Percentiles rank a stretch among this genome's conserved stretches.
Conservation (phyloP, 1,284 basidiomycete genomes). For the Somion occarium region DNA sequence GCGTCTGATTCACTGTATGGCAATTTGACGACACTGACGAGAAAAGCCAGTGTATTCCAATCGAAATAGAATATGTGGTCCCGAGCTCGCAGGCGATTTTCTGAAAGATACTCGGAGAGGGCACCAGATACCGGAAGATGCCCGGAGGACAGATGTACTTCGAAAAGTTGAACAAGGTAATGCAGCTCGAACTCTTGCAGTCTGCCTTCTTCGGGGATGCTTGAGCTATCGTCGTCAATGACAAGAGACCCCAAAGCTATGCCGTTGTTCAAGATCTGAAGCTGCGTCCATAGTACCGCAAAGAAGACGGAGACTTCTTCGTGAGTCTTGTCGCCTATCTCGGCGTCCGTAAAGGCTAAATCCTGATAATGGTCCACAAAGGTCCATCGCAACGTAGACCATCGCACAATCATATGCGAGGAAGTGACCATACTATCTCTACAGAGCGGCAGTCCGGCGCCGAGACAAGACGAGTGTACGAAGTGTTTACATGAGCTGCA, state of each 20-base stretch:
- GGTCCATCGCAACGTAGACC: conserved; percentile 43
- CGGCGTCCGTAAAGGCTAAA: conserved; percentile 37
- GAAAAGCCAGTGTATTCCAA: conserved; percentile 59
- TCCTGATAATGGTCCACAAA: conserved; percentile 50
- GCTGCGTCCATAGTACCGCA: conserved; percentile 57
- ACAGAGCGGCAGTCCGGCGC: conserved; percentile 33
- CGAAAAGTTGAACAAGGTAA: conserved; percentile 44
- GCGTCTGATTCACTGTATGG: conserved; percentile 19
- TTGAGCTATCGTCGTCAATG: conserved; percentile 33
- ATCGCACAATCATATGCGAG: conserved; percentile 47
- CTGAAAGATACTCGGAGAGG: conserved; percentile 49
- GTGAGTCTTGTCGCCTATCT: conserved; percentile 43
- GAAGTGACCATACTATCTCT: conserved; percentile 34
- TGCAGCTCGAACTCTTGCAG: conserved; percentile 59
- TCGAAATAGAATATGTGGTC: conserved; percentile 57
- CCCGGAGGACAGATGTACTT: conserved; percentile 41
- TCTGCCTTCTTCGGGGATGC: conserved; percentile 23
- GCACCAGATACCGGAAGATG: conserved; percentile 37
- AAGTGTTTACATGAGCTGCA: conserved; percentile 62
- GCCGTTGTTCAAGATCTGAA: conserved; percentile 63
- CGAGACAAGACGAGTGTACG: conserved; percentile 53
- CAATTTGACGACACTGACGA: conserved; percentile 52
- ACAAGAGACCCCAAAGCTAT: conserved; percentile 59
- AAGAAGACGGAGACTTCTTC: conserved; percentile 67
- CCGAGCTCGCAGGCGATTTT: conserved; percentile 35